phyloP scores from a whole-genome alignment of 352 stramenopile species.

The Phytophthora citrophthora region DNA sequence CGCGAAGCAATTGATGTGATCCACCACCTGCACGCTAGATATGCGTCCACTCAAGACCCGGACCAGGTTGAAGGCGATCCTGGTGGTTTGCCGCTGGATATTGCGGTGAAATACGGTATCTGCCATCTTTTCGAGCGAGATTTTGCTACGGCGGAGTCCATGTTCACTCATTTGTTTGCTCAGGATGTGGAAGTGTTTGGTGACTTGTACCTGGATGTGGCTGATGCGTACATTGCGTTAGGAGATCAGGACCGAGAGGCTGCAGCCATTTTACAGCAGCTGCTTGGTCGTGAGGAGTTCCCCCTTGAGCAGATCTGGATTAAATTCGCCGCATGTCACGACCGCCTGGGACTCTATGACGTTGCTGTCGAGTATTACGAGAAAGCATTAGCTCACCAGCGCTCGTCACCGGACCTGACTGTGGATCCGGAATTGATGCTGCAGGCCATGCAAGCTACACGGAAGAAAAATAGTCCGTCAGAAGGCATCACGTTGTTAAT shows the following conservation, averaged over 20 bases:
- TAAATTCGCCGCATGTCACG: conserved; percentile 80
- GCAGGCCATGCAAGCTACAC: conserved; percentile 69
- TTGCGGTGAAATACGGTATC: conserved; percentile 89
- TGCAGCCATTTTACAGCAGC: conserved; percentile 66
- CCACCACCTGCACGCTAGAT: conserved; percentile 72
- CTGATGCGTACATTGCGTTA: conserved; percentile 81
- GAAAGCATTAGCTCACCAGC: conserved; percentile 66
- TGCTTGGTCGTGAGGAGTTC: conserved; percentile 76
- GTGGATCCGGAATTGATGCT: conserved; percentile 74
- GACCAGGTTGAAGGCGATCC: conserved; percentile 70
- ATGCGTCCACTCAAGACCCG: conserved; percentile 64
- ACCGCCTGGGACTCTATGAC: conserved; percentile 64
- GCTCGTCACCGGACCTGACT: conserved; percentile 46
- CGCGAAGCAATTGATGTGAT: conserved; percentile 82
- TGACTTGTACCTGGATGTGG: conserved; percentile 85
- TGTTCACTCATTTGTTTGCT: conserved; percentile 85
- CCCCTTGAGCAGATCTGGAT: conserved; percentile 82
- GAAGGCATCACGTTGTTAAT: conserved; percentile 67
- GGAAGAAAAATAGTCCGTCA: conserved; percentile 53
- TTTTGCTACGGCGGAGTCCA: conserved; percentile 73
- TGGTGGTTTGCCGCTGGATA: conserved; percentile 78
- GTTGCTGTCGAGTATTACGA: conserved; percentile 85
- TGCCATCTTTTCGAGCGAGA: conserved; percentile 84
- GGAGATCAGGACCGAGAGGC: conserved; percentile 71
- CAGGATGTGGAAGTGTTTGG: conserved; percentile 88